Base-by-base conservation (phyloP, 75 land plant genomes). In the Larix kaempferi region DNA sequence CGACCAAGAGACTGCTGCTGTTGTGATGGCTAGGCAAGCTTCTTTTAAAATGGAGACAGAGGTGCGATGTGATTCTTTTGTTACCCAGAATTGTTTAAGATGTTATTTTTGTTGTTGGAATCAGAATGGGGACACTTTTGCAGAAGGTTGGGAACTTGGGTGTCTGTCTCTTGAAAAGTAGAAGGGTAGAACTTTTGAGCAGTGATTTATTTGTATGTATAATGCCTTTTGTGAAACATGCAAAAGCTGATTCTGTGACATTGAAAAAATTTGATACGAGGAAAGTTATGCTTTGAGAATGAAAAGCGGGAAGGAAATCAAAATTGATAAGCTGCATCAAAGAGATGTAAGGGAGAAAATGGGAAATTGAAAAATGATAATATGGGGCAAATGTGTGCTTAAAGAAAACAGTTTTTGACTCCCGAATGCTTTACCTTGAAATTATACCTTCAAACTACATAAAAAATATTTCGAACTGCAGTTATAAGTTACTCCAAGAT, bases 1-100 rank as follows among this genome's bases (percentile, higher is more conserved):
- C 82, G 99, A 96, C 77, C 99, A 96, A 72, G 99, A 96, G 76
- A 88, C 94, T 76, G 98, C 98, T 75, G 99, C 99, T 79, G 98
- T 96, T 37, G 90, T 94, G 13, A 80, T 94, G 90, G 98, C 98
- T 27, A 89, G 96, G 77, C 73, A 87, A 77, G 83, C 90, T 76
- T 97, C 95, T 0, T 76, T 84, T 76, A 92, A 94, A 82, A 94
- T 96, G 99, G 98, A 96, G 80, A 76, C 78, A 72, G 99, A 96
- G 95, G 97, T 92, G 76, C 14, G 76, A 65, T 92, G 76, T 23
- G 76, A 65, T 44, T 25, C 33, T 52, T 65, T 49, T 41, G 19
- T 35, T 22, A 14, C 19, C 44, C 69, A 7, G 21, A n/a, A 33
- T 19, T 33, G 41, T 59, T 19, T 6, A 14, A 59, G 29, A 49